These are phyloP conservation scores for Friedmanniomyces simplex DNA, from an alignment of 495 filamentous ascomycete species.

Conservation along the genomic window DNA sequence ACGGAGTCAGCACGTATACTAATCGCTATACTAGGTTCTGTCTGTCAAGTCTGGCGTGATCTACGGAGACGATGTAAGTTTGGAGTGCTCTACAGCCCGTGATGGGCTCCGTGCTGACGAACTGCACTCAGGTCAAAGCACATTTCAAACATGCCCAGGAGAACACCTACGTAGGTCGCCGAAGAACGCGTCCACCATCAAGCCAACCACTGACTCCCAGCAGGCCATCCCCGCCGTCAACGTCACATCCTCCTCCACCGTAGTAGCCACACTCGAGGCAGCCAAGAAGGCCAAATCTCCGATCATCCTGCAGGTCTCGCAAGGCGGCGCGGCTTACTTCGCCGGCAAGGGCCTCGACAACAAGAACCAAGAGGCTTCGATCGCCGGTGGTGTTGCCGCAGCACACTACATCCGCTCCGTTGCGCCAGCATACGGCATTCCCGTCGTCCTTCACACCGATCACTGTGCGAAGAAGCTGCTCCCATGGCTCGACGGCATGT, in stretches of 20 bases:
- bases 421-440: slow-evolving; percentile 78
- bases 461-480: slow-evolving; percentile 39
- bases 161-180: slow-evolving; percentile 45
- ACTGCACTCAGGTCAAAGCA: background rate
- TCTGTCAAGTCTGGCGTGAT: slow-evolving; percentile 76
- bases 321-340: slow-evolving; percentile 92
- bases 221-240: slow-evolving; percentile 84
- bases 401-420: slow-evolving; percentile 89
- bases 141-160: slow-evolving; percentile 82
- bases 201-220: background rate
- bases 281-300: slow-evolving; percentile 80
- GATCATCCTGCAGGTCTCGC: slow-evolving; percentile 81
- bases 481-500: slow-evolving; percentile 86
- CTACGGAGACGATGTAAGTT: slow-evolving; percentile 51
- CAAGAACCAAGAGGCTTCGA: slow-evolving; percentile 73
- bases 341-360: slow-evolving; percentile 89
- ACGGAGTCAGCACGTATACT: background rate
- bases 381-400: slow-evolving; percentile 74
- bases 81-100: background rate
- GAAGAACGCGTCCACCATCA: background rate
- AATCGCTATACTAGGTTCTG: slow-evolving; percentile 34
- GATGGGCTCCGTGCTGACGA: slow-evolving; percentile 22
- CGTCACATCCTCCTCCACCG: slow-evolving; percentile 86
- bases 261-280: slow-evolving; percentile 81
- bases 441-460: slow-evolving; percentile 85